phyloP scores from a whole-genome alignment of 1,284 basidiomycete genomes.

The Grifola frondosa region DNA sequence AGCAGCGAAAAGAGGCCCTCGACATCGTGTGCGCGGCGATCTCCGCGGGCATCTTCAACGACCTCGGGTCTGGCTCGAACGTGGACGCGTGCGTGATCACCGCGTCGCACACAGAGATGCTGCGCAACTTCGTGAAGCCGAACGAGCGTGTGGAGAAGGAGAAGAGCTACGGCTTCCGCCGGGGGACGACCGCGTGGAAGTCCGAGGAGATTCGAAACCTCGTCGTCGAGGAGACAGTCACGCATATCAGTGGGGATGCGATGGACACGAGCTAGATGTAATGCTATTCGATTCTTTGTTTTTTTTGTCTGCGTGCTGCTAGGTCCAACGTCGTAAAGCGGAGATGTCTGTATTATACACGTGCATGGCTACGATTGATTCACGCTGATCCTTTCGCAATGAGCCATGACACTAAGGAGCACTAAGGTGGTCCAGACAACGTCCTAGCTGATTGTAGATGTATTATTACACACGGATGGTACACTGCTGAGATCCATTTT shows the following conservation, averaged over 20 bases:
- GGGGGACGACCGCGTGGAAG: slow-evolving; percentile 88
- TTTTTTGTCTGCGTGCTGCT: too few species aligned
- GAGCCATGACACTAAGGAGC: too few species aligned
- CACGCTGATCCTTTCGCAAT: too few species aligned
- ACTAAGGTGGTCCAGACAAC: too few species aligned
- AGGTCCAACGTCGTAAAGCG: too few species aligned
- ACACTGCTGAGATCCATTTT: too few species aligned
- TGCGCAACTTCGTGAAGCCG: slow-evolving; percentile 91
- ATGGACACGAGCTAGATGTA: slow-evolving; percentile 58
- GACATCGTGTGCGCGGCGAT: slow-evolving; percentile 86
- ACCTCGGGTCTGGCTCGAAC: slow-evolving; percentile 96
- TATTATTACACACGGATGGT: too few species aligned
- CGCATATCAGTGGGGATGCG: slow-evolving; percentile 52
- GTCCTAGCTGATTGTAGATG: too few species aligned
- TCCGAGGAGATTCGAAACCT: slow-evolving; percentile 74
- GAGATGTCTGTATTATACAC: too few species aligned
- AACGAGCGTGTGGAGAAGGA: slow-evolving; percentile 88
- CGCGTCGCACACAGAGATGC: slow-evolving; percentile 78
- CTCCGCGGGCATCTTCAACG: slow-evolving; percentile 98
- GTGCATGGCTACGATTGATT: too few species aligned
- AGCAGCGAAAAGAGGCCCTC: slow-evolving; percentile 80
- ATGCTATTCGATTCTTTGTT: too few species aligned
- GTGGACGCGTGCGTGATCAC: slow-evolving; percentile 97
- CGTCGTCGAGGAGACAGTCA: slow-evolving; percentile 71
- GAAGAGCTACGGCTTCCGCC: slow-evolving; percentile 79